These are phyloP conservation scores for Coniosporium tulheliwenetii DNA, from an alignment of 2,329 filamentous ascomycete species.

Conservation along the genomic window DNA sequence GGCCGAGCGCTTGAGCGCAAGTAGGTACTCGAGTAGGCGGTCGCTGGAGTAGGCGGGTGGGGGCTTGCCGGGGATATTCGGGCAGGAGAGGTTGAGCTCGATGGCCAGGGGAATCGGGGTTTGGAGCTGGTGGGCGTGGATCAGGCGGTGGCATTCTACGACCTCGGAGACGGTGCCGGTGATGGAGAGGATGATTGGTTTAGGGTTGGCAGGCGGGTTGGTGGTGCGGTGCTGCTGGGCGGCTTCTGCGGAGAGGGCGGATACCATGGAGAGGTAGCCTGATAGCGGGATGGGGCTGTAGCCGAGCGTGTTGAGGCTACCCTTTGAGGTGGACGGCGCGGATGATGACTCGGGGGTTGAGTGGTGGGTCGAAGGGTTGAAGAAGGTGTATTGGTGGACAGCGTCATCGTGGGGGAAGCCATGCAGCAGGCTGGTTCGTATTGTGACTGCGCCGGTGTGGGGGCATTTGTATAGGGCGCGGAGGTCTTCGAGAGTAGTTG, in stretches of 20 bases:
- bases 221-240: background rate
- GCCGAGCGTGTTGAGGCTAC: conserved; percentile 51
- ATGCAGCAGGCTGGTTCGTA: conserved; percentile 48
- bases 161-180: conserved; percentile 49
- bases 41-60: conserved; percentile 52
- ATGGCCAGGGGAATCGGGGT: conserved; percentile 41
- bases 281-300: conserved; percentile 51
- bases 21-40: conserved; percentile 40
- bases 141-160: conserved; percentile 35
- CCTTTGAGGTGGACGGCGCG: conserved; percentile 3
- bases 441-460: conserved; percentile 59
- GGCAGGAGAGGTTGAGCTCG: conserved; percentile 67
- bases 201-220: conserved; percentile 15
- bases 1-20: conserved; percentile 23
- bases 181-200: conserved; percentile 55
- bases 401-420: conserved; percentile 48
- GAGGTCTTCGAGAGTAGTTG: conserved; percentile 49
- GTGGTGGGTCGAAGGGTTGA: conserved; percentile 29
- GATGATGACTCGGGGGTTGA: conserved; percentile 1
- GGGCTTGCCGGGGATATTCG: conserved; percentile 53
- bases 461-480: conserved; percentile 42
- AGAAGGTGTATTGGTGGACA: conserved; percentile 52
- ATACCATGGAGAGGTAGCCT: conserved; percentile 33
- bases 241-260: conserved; percentile 1
- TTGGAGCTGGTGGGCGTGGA: conserved; percentile 20